A percentile compares a stretch with the other conserved stretches of the same genome.
phyloP scores from a whole-genome alignment of 2,329 filamentous ascomycete species.

The Lecanicillium sp. region DNA sequence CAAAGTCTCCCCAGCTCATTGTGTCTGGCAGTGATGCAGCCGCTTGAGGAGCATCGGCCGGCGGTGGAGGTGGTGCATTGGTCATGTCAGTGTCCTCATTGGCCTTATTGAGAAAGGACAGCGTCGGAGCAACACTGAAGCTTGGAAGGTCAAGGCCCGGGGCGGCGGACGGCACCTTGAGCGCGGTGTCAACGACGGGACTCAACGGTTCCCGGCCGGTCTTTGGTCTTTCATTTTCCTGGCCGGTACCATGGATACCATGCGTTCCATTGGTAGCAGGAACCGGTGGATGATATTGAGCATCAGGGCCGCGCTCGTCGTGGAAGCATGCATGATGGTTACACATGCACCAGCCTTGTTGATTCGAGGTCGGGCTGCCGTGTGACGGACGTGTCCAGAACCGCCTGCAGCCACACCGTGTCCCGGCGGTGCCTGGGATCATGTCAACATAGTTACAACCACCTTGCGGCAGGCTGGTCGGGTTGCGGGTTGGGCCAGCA shows the following conservation, averaged over 20 bases:
- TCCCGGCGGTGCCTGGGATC: slow-evolving; percentile 40
- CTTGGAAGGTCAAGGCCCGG: slow-evolving; percentile 33
- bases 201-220: slow-evolving; percentile 42
- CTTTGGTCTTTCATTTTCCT: slow-evolving; percentile 46
- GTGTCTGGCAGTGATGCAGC: slow-evolving; percentile 48
- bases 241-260: too few relatives aligned
- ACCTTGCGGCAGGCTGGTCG: slow-evolving; percentile 37
- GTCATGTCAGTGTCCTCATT: slow-evolving; percentile 17
- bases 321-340: slow-evolving; percentile 55
- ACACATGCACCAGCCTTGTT: slow-evolving; percentile 51
- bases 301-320: slow-evolving; percentile 32
- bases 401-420: slow-evolving; percentile 50
- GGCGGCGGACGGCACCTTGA: slow-evolving; percentile 27
- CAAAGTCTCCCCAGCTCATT: slow-evolving; percentile 38
- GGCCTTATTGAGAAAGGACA: slow-evolving; percentile 27
- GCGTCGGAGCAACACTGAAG: slow-evolving; percentile 18
- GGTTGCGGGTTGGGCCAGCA: slow-evolving; percentile 17
- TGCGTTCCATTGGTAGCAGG: slow-evolving; percentile 16
- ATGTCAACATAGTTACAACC: slow-evolving; percentile 51
- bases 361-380: slow-evolving; percentile 27
- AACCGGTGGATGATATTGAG: slow-evolving; percentile 9
- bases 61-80: slow-evolving; percentile 10
- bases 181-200: slow-evolving; percentile 40
- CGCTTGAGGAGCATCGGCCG: slow-evolving; percentile 19
- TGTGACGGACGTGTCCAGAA: slow-evolving; percentile 44